Evolutionary conservation across 2,329 filamentous ascomycete species (phyloP).

Genomic region (Periconia digitata): DNA sequence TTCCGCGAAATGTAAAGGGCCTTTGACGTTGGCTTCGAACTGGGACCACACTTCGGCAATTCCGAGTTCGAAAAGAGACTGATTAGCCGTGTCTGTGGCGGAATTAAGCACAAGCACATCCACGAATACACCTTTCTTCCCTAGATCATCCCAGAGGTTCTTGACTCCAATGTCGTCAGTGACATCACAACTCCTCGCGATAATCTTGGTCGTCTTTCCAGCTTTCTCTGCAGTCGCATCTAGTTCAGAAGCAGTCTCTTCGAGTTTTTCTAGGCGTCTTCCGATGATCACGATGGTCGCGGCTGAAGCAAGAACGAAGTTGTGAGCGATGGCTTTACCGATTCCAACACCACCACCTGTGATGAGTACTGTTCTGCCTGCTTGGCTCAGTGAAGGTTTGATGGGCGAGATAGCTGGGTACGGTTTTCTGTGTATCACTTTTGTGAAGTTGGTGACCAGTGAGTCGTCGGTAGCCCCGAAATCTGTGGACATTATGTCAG

Average conservation of each 20-base stretch:
- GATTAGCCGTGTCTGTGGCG: slow-evolving; percentile 2
- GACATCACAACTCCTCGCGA: slow-evolving; percentile 7
- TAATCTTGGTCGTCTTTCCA: slow-evolving; percentile 3
- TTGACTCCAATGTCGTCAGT: slow-evolving; percentile 6
- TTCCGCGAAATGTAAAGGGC: slow-evolving; percentile 7
- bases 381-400: slow-evolving; percentile 20
- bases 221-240: neutral
- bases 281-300: slow-evolving; percentile 47
- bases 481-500: too few species aligned
- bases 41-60: slow-evolving; percentile 6
- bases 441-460: slow-evolving; percentile 9
- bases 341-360: slow-evolving; percentile 51
- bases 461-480: neutral
- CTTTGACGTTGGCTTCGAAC: slow-evolving; percentile 12
- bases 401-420: slow-evolving; percentile 37
- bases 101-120: slow-evolving; percentile 13
- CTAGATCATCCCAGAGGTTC: slow-evolving; percentile 5
- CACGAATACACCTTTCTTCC: slow-evolving; percentile 2
- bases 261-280: slow-evolving; percentile 26
- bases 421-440: slow-evolving; percentile 14
- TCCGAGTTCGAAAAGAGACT: slow-evolving; percentile 5
- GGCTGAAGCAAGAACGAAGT: slow-evolving; percentile 49
- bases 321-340: slow-evolving; percentile 44
- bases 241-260: slow-evolving; percentile 4
- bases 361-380: slow-evolving; percentile 23